These are phyloP conservation scores for Porcisia hertigi DNA, from an alignment of 208 protist species.

Conservation along the genomic window DNA sequence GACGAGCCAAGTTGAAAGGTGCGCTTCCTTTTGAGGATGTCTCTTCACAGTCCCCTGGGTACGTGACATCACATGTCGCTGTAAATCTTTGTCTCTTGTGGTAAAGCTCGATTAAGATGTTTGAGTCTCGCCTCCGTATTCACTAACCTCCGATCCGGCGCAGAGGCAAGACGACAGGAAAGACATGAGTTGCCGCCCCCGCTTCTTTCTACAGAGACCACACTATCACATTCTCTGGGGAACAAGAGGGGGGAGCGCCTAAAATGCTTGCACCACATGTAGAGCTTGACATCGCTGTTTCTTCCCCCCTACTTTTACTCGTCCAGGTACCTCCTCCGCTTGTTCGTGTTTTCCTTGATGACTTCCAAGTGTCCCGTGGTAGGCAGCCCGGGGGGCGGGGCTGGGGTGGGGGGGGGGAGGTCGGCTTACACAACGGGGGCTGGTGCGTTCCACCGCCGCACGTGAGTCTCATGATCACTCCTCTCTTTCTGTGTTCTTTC, in stretches of 20 bases:
- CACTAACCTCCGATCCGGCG: not conserved
- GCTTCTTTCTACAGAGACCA: not conserved
- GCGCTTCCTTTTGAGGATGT: not conserved
- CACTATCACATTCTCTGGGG: not conserved
- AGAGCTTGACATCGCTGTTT: not conserved
- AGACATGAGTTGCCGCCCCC: not conserved
- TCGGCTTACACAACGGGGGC: not conserved
- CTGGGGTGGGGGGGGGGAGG: too few relatives aligned
- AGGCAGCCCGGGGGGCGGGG: not conserved
- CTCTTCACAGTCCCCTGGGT: too few relatives aligned
- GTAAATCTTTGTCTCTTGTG: not conserved
- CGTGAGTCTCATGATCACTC: not conserved
- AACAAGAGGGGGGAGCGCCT: not conserved
- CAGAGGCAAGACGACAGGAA: not conserved
- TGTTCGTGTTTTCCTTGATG: not conserved
- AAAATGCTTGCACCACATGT: not conserved
- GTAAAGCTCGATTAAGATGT: not conserved
- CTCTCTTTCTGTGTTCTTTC: constrained; percentile 18
- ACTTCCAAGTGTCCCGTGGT: not conserved
- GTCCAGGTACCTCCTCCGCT: not conserved
- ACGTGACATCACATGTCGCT: too few relatives aligned
- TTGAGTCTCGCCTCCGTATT: not conserved
- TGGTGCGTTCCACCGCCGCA: not conserved
- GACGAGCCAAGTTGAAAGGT: not conserved
- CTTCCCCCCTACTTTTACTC: not conserved